Evolutionary conservation across 768 basidiomycete species (phyloP).

Genomic region (Podaxis sp.): DNA sequence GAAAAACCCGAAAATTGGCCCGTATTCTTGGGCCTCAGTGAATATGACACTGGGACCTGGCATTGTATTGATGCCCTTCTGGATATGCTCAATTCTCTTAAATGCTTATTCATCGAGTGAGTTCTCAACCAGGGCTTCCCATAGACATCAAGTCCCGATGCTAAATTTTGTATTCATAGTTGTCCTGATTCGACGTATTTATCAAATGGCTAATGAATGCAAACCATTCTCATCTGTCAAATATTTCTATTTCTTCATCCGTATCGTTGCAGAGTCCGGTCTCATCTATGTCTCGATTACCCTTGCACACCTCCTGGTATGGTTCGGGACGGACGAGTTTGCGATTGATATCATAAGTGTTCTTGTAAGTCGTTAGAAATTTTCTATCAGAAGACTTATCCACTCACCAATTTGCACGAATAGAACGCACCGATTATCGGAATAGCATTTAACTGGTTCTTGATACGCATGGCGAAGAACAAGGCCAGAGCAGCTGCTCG

Average conservation of each 20-base stretch:
- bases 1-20: neutral
- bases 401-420: neutral
- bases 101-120: neutral
- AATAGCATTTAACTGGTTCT: conserved; percentile 1
- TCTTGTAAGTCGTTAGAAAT: neutral
- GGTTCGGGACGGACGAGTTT: neutral
- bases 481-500: neutral
- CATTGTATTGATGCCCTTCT: conserved; percentile 1
- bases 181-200: neutral
- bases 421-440: neutral
- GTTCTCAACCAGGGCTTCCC: no score
- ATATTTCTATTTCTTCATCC: neutral
- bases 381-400: neutral
- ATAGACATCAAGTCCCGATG: neutral
- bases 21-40: neutral
- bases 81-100: neutral
- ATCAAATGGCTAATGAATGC: neutral
- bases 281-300: neutral
- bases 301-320: neutral
- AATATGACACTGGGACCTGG: neutral
- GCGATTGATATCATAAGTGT: neutral
- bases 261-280: neutral
- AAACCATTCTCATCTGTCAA: neutral
- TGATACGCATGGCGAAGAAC: neutral
- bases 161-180: neutral